phyloP scores from a whole-genome alignment of 192 early-diverging fungal species.

The Phlyctochytrium bullatum region DNA sequence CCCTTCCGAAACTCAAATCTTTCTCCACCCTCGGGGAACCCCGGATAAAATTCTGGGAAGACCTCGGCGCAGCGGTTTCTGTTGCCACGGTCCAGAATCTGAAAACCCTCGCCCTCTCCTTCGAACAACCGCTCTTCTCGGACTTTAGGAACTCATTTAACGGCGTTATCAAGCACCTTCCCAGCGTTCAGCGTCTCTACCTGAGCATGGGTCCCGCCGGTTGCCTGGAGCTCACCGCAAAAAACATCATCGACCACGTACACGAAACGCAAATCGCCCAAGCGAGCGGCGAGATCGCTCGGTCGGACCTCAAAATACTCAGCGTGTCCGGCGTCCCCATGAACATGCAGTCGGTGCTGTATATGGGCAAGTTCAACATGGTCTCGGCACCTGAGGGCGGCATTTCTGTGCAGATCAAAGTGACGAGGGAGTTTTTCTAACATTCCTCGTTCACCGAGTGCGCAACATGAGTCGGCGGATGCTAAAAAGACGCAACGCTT shows the following conservation, averaged over 20 bases:
- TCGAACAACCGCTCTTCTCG: background rate
- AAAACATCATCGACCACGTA: background rate
- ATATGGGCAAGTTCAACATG: background rate
- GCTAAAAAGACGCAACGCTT: no score
- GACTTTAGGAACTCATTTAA: background rate
- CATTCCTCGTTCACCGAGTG: no score
- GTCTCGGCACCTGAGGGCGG: background rate
- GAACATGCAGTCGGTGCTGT: background rate
- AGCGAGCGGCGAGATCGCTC: background rate
- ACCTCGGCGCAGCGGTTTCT: no score
- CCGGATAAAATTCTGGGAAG: background rate
- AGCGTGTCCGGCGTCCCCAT: background rate
- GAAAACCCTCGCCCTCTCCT: background rate
- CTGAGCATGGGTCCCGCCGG: background rate
- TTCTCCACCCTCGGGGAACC: background rate
- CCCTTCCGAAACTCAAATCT: background rate
- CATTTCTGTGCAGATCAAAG: background rate
- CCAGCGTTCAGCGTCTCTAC: background rate
- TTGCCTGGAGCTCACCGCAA: background rate
- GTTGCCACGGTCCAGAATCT: no score
- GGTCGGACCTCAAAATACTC: background rate
- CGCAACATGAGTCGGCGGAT: no score
- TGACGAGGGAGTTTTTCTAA: background rate
- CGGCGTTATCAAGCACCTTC: background rate
- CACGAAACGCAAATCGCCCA: background rate